A percentile compares a stretch with the other conserved stretches of the same genome.
Evolutionary conservation across 2,329 filamentous ascomycete species (phyloP).

Genomic region (Nemania sp.): DNA sequence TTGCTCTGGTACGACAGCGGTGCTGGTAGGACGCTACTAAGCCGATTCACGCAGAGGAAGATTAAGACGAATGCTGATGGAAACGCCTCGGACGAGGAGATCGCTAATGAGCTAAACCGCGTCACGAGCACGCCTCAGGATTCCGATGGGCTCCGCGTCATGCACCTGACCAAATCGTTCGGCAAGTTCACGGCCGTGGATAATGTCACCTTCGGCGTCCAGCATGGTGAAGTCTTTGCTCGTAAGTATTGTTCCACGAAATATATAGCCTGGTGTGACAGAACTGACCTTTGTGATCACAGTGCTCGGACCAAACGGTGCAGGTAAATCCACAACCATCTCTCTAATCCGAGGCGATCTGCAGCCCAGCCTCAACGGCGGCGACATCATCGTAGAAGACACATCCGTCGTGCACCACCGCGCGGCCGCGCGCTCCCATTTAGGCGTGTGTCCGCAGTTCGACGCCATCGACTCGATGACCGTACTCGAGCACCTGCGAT

Average conservation of each 20-base stretch:
- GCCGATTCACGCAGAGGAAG: slow-evolving; percentile 39
- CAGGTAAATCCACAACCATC: slow-evolving; percentile 89
- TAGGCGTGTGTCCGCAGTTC: slow-evolving; percentile 91
- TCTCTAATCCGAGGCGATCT: slow-evolving; percentile 88
- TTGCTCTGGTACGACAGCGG: slow-evolving; percentile 83
- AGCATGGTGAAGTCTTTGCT: slow-evolving; percentile 81
- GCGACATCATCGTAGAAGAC: slow-evolving; percentile 80
- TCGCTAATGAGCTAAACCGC: slow-evolving; percentile 65
- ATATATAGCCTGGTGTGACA: background rate
- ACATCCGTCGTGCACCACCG: slow-evolving; percentile 74
- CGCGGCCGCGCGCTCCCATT: slow-evolving; percentile 70
- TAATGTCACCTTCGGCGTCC: slow-evolving; percentile 82
- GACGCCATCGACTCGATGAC: slow-evolving; percentile 92
- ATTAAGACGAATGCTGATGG: slow-evolving; percentile 37
- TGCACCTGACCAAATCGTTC: slow-evolving; percentile 81
- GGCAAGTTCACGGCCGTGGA: slow-evolving; percentile 78
- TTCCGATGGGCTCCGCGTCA: slow-evolving; percentile 72
- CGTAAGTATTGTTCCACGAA: slow-evolving; percentile 29
- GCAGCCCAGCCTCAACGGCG: slow-evolving; percentile 68
- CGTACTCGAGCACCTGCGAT: slow-evolving; percentile 79
- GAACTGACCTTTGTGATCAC: background rate
- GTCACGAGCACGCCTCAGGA: slow-evolving; percentile 55
- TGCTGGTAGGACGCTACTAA: slow-evolving; percentile 56
- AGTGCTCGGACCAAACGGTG: slow-evolving; percentile 85
- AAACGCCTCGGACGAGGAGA: slow-evolving; percentile 56